Evolutionary conservation across 306 rosid species (phyloP).

Genomic region (Lathyrus oleraceus): DNA sequence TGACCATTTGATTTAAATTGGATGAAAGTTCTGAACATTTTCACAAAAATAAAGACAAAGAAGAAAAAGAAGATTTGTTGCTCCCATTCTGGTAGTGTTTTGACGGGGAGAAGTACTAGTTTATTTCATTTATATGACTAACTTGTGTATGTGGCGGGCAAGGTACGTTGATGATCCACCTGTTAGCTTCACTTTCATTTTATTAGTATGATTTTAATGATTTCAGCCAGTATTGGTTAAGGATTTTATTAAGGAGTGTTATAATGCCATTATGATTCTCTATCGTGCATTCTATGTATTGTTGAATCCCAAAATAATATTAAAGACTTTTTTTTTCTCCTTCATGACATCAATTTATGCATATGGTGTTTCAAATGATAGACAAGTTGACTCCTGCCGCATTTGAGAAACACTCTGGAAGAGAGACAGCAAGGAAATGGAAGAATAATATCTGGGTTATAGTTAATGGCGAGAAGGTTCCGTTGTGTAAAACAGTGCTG

Average conservation of each 20-base stretch:
- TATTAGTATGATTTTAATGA: neutral
- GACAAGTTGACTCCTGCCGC: slow-evolving; percentile 89
- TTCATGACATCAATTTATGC: slow-evolving; percentile 28
- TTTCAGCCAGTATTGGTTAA: neutral
- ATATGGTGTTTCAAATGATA: slow-evolving; percentile 37
- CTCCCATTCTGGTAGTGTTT: no score
- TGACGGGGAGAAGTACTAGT: no score
- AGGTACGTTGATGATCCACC: slow-evolving; percentile 20
- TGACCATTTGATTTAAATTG: no score
- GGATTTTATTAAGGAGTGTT: neutral
- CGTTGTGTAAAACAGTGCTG: slow-evolving; percentile 76
- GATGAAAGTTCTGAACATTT: no score
- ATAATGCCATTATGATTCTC: neutral
- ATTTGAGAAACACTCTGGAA: slow-evolving; percentile 98
- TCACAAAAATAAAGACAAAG: no score
- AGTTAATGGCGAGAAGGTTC: slow-evolving; percentile 85
- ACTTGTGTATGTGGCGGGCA: slow-evolving; percentile 20
- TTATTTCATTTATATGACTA: slow-evolving; percentile 7
- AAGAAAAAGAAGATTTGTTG: no score
- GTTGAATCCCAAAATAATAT: neutral
- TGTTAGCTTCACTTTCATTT: slow-evolving; percentile 1
- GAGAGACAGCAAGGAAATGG: slow-evolving; percentile 98
- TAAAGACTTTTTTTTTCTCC: slow-evolving; percentile 7
- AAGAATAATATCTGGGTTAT: slow-evolving; percentile 95
- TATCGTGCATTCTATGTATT: slow-evolving; percentile 13